Conservation (phyloP, 1,284 basidiomycete species). For the Lignosus rhinocerotis region DNA sequence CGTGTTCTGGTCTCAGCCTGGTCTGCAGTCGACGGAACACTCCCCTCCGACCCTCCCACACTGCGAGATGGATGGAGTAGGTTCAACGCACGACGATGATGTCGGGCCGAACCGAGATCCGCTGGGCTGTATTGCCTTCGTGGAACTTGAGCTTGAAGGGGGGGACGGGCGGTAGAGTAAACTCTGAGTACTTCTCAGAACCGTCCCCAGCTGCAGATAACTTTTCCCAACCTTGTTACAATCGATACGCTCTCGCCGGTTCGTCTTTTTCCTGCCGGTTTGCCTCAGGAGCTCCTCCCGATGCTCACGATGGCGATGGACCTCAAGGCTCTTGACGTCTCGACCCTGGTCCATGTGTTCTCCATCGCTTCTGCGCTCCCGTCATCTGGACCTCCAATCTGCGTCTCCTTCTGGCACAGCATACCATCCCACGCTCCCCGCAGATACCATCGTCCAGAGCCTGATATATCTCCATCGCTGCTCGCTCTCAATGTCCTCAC, state of each 20-base stretch:
- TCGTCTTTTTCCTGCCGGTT: background rate
- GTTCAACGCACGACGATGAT: conserved; percentile 9
- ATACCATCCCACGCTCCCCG: conserved; percentile 7
- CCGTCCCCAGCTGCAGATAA: conserved; percentile 8
- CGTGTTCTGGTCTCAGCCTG: background rate
- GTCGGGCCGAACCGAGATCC: conserved; percentile 23
- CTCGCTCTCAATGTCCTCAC: conserved; percentile 9
- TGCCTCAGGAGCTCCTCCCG: background rate
- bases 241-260: conserved; percentile 10
- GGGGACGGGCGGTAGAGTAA: conserved; percentile 2
- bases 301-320: background rate
- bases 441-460: conserved; percentile 7
- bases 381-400: conserved; percentile 20
- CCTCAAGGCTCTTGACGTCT: conserved; percentile 5
- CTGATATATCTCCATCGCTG: conserved; percentile 7
- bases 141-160: too few relatives aligned
- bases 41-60: too few relatives aligned
- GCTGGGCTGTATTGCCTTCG: conserved; percentile 12
- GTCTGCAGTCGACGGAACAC: background rate
- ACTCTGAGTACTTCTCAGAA: conserved; percentile 10
- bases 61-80: conserved; percentile 9
- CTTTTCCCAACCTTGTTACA: conserved; percentile 3
- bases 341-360: conserved; percentile 7
- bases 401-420: conserved; percentile 14
- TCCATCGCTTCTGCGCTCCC: conserved; percentile 6